A percentile compares a stretch with the other conserved stretches of the same genome.
These are phyloP conservation scores for Telopea speciosissima DNA, from an alignment of 177 flowering plant genomes.

Conservation along the genomic window DNA sequence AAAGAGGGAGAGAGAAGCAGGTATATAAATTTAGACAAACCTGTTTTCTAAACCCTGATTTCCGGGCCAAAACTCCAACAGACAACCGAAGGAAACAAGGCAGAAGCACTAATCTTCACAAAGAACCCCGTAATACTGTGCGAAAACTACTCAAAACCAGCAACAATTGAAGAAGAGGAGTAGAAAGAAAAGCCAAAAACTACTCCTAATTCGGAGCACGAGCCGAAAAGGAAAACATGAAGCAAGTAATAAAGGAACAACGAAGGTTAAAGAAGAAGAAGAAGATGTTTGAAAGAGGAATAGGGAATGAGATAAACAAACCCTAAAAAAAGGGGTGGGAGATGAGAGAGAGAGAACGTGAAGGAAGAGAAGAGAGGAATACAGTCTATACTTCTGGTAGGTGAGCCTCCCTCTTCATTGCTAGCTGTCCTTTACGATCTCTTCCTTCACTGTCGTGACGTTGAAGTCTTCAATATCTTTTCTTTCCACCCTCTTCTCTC, in stretches of 20 bases:
- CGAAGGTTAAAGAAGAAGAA: background rate
- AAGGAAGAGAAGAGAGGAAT: slow-evolving; percentile 8
- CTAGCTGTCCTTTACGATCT: slow-evolving; percentile 50
- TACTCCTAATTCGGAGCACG: background rate
- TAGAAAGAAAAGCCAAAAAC: background rate
- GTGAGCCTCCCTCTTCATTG: slow-evolving; percentile 55
- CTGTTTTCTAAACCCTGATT: background rate
- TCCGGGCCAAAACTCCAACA: background rate
- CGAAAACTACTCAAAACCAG: no score
- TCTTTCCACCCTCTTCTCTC: background rate
- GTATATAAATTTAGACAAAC: no score
- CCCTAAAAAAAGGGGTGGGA: slow-evolving; percentile 23
- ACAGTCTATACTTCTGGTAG: slow-evolving; percentile 33
- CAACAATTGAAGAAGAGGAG: no score
- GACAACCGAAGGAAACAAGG: background rate
- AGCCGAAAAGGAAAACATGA: background rate
- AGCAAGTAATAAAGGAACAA: background rate
- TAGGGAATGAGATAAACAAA: slow-evolving; percentile 7
- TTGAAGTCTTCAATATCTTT: slow-evolving; percentile 32
- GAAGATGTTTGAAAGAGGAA: slow-evolving; percentile 14
- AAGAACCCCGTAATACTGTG: no score
- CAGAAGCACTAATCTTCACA: background rate
- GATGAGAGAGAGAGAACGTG: slow-evolving; percentile 17
- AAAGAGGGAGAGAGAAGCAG: background rate
- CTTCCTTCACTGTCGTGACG: slow-evolving; percentile 47